Base-by-base conservation (phyloP, 345 rosid genomes). In the Linum usitatissimum region DNA sequence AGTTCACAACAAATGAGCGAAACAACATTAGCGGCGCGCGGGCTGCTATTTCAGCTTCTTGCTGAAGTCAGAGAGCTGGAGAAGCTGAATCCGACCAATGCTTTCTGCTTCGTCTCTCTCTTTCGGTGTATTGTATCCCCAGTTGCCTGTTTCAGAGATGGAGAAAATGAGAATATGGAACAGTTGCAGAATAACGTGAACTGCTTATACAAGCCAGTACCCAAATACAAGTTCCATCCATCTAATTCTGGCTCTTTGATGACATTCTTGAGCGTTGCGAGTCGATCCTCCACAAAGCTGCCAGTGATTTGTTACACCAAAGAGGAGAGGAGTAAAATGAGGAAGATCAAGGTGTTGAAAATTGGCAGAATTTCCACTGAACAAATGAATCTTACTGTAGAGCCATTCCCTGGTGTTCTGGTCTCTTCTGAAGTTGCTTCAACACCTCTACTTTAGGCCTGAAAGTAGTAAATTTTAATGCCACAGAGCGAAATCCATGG, bases 201-300 rank as follows among this genome's bases (percentile, higher is more conserved):
- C 23, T 0, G 17, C 5, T 10, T n/a, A n/a, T 14, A 67, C 68
- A 15, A 49, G 36, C 40, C 4, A 10, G 57, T 84, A 83, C 98
- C 89, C 13, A 92, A 67, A 70, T 89, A 92, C 67, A 92, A 69
- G 74, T 84, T 87, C 93, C 96, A 89, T 57, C 84, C 87, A 69
- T 89, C 86, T 72, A 89, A 67, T 69, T 83, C 83, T 62, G 93
- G 88, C 66, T 87, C 93, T 72, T 83, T 85, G 63, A 87, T 92
- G 67, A 87, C 90, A 75, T 89, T 92, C 86, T 84, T 92, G 57
- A 89, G 77, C 4, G 96, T 92, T 39, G 91, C 91, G 55, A 86
- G 91, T 60, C 93, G 81, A 68, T 92, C 98, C 83, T 92, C 98
- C 70, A 92, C 93, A 56, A 89, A 89, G 77, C 95, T 89, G 78